Conservation (phyloP, 2,329 filamentous ascomycete species). For the Setomelanomma holmii region DNA sequence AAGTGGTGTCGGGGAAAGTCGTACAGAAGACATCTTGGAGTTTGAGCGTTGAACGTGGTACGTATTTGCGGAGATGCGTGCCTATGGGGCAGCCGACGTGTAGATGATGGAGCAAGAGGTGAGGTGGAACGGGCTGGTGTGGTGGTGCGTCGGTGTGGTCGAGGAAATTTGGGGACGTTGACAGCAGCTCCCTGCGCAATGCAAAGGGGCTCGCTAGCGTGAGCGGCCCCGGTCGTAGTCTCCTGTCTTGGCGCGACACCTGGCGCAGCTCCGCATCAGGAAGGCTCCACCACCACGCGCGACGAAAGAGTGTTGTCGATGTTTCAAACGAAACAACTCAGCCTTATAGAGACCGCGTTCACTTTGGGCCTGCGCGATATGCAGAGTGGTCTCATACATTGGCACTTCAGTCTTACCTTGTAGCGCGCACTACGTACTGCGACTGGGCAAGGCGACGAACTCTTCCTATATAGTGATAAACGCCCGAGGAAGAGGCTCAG, state of each 20-base stretch:
- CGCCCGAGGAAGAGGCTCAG: no score
- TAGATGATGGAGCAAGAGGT: slow-evolving; percentile 18
- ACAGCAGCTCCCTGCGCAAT: slow-evolving; percentile 47
- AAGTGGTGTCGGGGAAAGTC: slow-evolving; percentile 31
- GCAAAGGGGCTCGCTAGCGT: slow-evolving; percentile 51
- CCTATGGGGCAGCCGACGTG: slow-evolving; percentile 20
- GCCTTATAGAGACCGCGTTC: no score
- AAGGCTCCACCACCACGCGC: slow-evolving; percentile 6
- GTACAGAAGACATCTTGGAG: slow-evolving; percentile 49
- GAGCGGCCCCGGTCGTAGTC: slow-evolving; percentile 38
- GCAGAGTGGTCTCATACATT: no score
- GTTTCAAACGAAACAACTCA: not conserved
- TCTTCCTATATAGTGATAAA: no score
- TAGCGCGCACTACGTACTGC: no score
- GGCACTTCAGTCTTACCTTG: no score
- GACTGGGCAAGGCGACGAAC: no score
- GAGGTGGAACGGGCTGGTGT: slow-evolving; percentile 30
- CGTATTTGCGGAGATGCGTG: slow-evolving; percentile 22
- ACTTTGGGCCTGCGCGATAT: no score
- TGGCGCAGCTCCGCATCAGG: slow-evolving; percentile 29
- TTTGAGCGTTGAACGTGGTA: slow-evolving; percentile 28
- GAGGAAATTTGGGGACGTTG: slow-evolving; percentile 51
- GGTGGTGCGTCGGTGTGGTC: slow-evolving; percentile 43
- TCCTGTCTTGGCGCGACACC: slow-evolving; percentile 39
- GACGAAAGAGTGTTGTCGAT: not conserved